Percentiles rank a stretch among this genome's conserved stretches.
phyloP scores from a whole-genome alignment of 2,329 filamentous ascomycete genomes.

The Aurifilum marmelostoma region DNA sequence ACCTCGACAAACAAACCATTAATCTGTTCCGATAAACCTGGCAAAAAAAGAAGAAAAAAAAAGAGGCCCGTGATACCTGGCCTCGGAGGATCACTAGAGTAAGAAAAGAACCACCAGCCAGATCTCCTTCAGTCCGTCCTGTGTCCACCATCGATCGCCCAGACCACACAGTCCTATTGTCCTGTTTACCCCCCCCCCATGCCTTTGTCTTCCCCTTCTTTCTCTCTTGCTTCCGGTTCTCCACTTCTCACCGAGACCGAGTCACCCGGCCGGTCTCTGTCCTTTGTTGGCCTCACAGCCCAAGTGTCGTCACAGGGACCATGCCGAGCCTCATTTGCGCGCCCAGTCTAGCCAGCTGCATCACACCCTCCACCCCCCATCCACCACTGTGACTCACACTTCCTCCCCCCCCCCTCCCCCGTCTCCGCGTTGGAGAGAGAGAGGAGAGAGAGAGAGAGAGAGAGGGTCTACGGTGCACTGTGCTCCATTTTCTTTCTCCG shows the following conservation, averaged over 20 bases:
- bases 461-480: not conserved
- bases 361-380: not conserved
- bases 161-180: not conserved
- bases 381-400: slow-evolving; percentile 26
- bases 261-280: slow-evolving; percentile 20
- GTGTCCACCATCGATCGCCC: slow-evolving; percentile 1
- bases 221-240: not conserved
- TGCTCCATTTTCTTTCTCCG: not conserved
- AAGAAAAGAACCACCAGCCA: slow-evolving; percentile 12
- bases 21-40: slow-evolving; percentile 20
- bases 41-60: too few species aligned
- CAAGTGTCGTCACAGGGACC: slow-evolving; percentile 26
- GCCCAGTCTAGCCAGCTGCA: slow-evolving; percentile 19
- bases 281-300: slow-evolving; percentile 26
- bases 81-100: slow-evolving; percentile 20
- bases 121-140: slow-evolving; percentile 9
- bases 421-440: not conserved
- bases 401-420: not conserved
- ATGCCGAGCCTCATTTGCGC: slow-evolving; percentile 11
- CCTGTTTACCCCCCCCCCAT: not conserved
- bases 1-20: slow-evolving; percentile 8
- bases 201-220: slow-evolving; percentile 10
- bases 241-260: slow-evolving; percentile 17
- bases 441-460: too few species aligned
- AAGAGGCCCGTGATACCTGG: slow-evolving; percentile 22